Evolutionary conservation across 2,329 filamentous ascomycete species (phyloP).

Genomic region (Aspergillus pseudotamarii): DNA sequence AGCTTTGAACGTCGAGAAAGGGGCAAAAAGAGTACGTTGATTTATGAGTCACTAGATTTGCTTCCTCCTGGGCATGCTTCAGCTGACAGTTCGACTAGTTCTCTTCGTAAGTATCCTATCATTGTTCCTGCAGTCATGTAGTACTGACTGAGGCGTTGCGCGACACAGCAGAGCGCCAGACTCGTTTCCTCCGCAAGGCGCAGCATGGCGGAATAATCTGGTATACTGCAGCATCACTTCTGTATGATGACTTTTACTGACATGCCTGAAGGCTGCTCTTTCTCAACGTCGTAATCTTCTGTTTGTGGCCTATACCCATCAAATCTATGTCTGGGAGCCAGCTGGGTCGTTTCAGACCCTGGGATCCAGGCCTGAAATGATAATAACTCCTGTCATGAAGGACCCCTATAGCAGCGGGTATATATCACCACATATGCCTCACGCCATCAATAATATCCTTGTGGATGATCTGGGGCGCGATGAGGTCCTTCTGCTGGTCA

Average conservation of each 20-base stretch:
- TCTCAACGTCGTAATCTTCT: constrained; percentile 52
- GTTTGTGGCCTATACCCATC: constrained; percentile 45
- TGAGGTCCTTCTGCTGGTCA: constrained; percentile 69
- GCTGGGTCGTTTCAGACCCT: constrained; percentile 44
- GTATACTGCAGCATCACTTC: constrained; percentile 27
- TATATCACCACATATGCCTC: constrained; percentile 56
- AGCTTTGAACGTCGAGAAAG: constrained; percentile 37
- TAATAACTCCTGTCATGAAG: constrained; percentile 46
- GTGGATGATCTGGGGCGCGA: constrained; percentile 69
- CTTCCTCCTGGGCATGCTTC: not conserved
- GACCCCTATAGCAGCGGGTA: constrained; percentile 52
- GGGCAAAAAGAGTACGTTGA: constrained; percentile 36
- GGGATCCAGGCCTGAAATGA: constrained; percentile 41
- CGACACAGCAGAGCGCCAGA: constrained; percentile 29
- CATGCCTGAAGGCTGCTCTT: constrained; percentile 40
- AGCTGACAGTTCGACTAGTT: constrained; percentile 21
- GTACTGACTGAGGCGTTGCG: not conserved
- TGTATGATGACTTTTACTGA: constrained; percentile 11
- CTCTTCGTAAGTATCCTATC: constrained; percentile 18
- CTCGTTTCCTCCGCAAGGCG: constrained; percentile 32
- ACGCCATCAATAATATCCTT: constrained; percentile 70
- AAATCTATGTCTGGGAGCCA: constrained; percentile 51
- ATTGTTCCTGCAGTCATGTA: not conserved
- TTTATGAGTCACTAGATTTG: not conserved
- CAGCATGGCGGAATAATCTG: constrained; percentile 49